phyloP scores from a whole-genome alignment of 139 green algal species.

The Monoraphidium neglectum region DNA sequence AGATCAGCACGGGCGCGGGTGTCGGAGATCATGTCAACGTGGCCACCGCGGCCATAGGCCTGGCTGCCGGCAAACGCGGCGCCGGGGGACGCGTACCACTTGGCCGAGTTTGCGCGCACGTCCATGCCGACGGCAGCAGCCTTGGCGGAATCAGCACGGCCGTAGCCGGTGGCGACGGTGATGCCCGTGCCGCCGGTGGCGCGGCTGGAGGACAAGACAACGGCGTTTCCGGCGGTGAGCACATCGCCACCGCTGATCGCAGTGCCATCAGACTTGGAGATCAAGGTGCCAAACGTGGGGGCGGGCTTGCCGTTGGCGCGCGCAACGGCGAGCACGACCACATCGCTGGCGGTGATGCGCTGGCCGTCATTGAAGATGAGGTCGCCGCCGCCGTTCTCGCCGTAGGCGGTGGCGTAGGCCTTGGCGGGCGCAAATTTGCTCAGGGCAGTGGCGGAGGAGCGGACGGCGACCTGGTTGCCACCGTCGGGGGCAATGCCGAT shows the following conservation, averaged over 20 bases:
- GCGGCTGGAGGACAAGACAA: background rate
- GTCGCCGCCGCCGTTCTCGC: background rate
- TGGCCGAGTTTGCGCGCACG: constrained; percentile 4
- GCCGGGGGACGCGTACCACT: constrained; percentile 26
- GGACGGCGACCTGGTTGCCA: background rate
- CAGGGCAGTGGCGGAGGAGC: background rate
- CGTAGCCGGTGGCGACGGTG: background rate
- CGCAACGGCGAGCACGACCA: background rate
- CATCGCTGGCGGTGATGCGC: too few species aligned
- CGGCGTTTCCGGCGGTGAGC: background rate
- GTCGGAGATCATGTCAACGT: constrained; percentile 14
- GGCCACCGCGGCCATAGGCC: background rate
- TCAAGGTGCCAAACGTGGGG: constrained; percentile 14
- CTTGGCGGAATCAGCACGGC: background rate
- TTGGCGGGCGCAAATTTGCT: constrained; percentile 19
- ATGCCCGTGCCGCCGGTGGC: constrained; percentile 11
- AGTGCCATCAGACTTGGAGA: background rate
- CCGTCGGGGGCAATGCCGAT: background rate
- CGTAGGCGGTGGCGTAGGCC: constrained; percentile 5
- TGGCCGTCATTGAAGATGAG: too few species aligned
- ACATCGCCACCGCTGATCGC: background rate
- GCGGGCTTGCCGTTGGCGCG: background rate
- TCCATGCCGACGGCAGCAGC: background rate
- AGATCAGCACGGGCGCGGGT: background rate
- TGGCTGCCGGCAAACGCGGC: background rate